phyloP scores from a whole-genome alignment of 352 stramenopile genomes.

The Phytophthora podocarpi region DNA sequence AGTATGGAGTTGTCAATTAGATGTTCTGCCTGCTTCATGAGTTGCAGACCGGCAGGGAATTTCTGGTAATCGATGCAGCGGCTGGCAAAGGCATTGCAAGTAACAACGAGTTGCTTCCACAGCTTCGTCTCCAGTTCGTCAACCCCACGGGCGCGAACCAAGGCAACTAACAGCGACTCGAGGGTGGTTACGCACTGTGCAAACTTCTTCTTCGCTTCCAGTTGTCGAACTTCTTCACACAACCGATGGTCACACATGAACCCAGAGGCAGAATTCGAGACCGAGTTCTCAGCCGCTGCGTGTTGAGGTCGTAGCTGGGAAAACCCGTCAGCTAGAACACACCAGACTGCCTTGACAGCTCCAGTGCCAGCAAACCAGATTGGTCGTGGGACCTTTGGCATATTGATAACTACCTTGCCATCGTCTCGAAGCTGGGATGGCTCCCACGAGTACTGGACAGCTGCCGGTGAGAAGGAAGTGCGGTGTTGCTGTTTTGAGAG shows the following conservation, averaged over 20 bases:
- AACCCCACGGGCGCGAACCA: constrained; percentile 63
- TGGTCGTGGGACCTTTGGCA: constrained; percentile 75
- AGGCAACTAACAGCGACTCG: constrained; percentile 73
- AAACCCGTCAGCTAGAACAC: constrained; percentile 64
- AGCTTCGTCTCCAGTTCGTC: constrained; percentile 69
- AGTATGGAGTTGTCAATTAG: constrained; percentile 83
- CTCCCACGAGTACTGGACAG: constrained; percentile 72
- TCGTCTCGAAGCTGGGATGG: constrained; percentile 59
- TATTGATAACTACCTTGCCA: constrained; percentile 77
- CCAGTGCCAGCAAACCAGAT: constrained; percentile 90
- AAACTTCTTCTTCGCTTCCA: constrained; percentile 86
- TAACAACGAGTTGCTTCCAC: constrained; percentile 92
- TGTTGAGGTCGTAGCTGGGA: constrained; percentile 17
- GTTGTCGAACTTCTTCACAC: constrained; percentile 74
- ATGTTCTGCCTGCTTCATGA: constrained; percentile 83
- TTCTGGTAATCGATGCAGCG: constrained; percentile 85
- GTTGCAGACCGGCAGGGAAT: constrained; percentile 74
- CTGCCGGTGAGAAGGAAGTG: constrained; percentile 6
- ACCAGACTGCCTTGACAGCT: constrained; percentile 85
- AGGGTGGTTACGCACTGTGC: constrained; percentile 79
- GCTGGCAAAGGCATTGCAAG: constrained; percentile 88
- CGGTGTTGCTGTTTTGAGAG: neutral
- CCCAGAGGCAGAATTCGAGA: neutral
- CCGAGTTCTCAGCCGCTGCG: neutral
- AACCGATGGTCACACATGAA: constrained; percentile 65